Base-by-base conservation (phyloP, 345 rosid genomes). In the Erysimum cheiranthoides region DNA sequence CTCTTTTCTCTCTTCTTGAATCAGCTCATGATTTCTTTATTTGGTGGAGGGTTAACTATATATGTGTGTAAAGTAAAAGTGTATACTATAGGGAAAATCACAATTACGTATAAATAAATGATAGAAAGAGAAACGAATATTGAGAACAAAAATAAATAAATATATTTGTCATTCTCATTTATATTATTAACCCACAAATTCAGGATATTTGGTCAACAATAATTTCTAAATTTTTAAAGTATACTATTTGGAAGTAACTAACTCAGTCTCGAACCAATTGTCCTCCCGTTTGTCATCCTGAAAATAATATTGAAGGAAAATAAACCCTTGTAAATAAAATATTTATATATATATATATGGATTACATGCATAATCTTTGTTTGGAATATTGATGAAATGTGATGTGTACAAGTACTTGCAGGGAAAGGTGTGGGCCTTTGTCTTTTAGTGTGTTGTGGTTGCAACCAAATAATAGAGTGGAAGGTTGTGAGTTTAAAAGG, bases 401-500 rank as follows among this genome's bases (percentile, higher is more conserved):
- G 68, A 68, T 75, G 63, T 75, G 69, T 51, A 50, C 8, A 68
- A 42, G 79, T 61, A 75, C 69, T 68, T 68, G 69, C n/a, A 60
- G 43, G 7, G 11, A 75, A n/a, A 59, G 53, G 31, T 49, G 69
- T 68, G 63, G 79, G 70, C 5, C 40, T 61, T 50, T 61, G 64
- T 76, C 39, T 68, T 68, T 52, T 69, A 43, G 58, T 76, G 64
- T 32, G 69, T 34, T 68, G 63, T 52, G 46, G 74, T 75, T 68
- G 74, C 69, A 75, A 75, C 79, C 46, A 76, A 75, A 59, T 60
- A 61, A 75, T 61, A 61, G 74, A 75, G 69, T 18, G 79, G 69
- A 65, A 47, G 31, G 69, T 75, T 51, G 63, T 75, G 69, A 68
- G 74, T 42, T 76, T 53, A 61, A 42, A 53, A 68, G 25, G 52